Base-by-base conservation (phyloP, 2,329 filamentous ascomycete genomes). In the Mycosphaerella sp. region DNA sequence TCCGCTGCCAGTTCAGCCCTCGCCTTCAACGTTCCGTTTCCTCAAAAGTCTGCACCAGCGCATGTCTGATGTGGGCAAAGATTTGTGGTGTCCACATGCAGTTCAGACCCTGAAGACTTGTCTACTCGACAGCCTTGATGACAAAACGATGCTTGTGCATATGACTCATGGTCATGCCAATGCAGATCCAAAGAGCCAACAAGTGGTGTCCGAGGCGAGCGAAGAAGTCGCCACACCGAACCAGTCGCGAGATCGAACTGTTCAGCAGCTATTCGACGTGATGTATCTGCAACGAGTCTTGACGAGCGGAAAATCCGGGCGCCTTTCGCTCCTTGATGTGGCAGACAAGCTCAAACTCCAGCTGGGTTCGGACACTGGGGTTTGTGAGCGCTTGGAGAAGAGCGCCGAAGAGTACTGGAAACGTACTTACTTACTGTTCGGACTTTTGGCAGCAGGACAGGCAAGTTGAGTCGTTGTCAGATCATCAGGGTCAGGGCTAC, bases 341-440 rank as follows among this genome's bases (percentile, higher is more conserved):
- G 52, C 53, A 40, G 39, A 80, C 34, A 73, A 73, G 1, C 49
- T 78, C 2, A 62, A 64, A 18, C 59, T 65, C 25, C 76, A 74
- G 2, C 62, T 84, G 6, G 76, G 77, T 0, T 65, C 77, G 3
- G 73, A 77, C 25, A 68, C 73, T 9, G 71, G 68, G 5, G 72
- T 71, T 13, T 69, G 76, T 40, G 79, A 79, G 55, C 68, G 73
- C 39, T 68, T 94, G 34, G 69, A 65, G 59, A 86, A 84, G 68
- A 73, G 76, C 13, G 80, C 87, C 5, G 73, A 77, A 41, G 87
- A 90, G 45, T 94, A 93, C 68, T 93, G 87, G 82, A 87, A 85
- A 72, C 81, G 86, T 62, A 93, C 87, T 9, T 84, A 80, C 66
- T 69, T 96, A 56, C 69, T 96, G 21, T 95, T 96, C 70, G 89